These are phyloP conservation scores for Cenchrus purpureus DNA, from an alignment of 176 grass and related monocot species.

Conservation along the genomic window DNA sequence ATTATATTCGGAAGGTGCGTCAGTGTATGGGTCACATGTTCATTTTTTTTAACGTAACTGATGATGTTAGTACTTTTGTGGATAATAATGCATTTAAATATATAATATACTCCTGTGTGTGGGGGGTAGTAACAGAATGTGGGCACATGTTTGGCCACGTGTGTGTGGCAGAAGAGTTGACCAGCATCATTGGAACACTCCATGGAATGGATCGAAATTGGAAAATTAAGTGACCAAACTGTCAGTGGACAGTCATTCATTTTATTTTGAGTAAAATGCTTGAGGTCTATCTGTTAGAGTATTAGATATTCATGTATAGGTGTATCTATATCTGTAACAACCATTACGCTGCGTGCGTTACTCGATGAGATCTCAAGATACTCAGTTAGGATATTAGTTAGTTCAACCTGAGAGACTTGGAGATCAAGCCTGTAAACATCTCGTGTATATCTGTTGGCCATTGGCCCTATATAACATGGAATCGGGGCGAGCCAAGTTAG, in stretches of 20 bases:
- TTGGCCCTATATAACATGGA: too few relatives aligned
- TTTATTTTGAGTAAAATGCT: too few relatives aligned
- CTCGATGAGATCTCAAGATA: too few relatives aligned
- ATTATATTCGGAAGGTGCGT: neutral
- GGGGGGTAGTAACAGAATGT: neutral
- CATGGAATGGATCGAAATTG: neutral
- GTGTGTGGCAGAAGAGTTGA: neutral
- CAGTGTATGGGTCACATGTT: slow-evolving; percentile 3
- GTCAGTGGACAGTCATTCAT: neutral
- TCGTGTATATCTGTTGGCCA: too few relatives aligned
- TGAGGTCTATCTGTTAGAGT: too few relatives aligned
- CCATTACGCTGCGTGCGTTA: too few relatives aligned
- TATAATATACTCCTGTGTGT: neutral
- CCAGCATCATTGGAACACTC: neutral
- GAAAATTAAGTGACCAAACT: neutral
- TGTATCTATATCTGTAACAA: too few relatives aligned
- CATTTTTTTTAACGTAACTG: slow-evolving; percentile 2
- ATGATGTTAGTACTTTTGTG: neutral
- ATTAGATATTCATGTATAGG: too few relatives aligned
- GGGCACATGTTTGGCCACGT: neutral
- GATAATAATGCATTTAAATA: neutral
- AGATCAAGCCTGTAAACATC: too few relatives aligned
- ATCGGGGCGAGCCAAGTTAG: too few relatives aligned
- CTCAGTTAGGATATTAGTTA: too few relatives aligned
- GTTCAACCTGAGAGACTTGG: too few relatives aligned